Percentiles rank a stretch among this genome's conserved stretches.
Evolutionary conservation across 805 yeast genomes (phyloP).

Genomic region (Ogataea nitratoaversa): DNA sequence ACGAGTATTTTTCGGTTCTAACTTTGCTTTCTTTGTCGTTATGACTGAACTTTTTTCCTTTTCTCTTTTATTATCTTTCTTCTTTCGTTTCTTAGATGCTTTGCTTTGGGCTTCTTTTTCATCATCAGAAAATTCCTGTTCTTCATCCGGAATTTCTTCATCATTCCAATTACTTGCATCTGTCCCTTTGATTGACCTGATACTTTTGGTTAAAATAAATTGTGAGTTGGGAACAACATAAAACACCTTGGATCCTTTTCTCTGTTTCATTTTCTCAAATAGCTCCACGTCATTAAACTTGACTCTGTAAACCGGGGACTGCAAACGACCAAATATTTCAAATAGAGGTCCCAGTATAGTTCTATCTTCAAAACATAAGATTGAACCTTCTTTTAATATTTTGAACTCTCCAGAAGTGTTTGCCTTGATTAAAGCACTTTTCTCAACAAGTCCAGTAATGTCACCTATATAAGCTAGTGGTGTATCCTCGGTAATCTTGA

Average conservation of each 20-base stretch:
- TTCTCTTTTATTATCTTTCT: constrained; percentile 33
- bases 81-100: constrained; percentile 56
- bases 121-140: constrained; percentile 94
- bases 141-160: constrained; percentile 89
- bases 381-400: constrained; percentile 74
- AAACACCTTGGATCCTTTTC: constrained; percentile 55
- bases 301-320: constrained; percentile 76
- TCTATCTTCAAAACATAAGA: constrained; percentile 73
- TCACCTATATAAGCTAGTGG: constrained; percentile 71
- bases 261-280: constrained; percentile 40
- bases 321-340: constrained; percentile 88
- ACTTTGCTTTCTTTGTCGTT: constrained; percentile 9
- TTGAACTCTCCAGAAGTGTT: constrained; percentile 76
- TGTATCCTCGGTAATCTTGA: constrained; percentile 51
- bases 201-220: constrained; percentile 69
- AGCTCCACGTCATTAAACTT: constrained; percentile 53
- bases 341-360: constrained; percentile 69
- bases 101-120: constrained; percentile 78
- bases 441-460: constrained; percentile 65
- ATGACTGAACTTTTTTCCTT: constrained; percentile 4
- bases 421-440: constrained; percentile 69
- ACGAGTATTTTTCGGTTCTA: not conserved
- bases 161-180: constrained; percentile 96
- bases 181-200: constrained; percentile 73
- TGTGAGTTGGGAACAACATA: constrained; percentile 80